These are phyloP conservation scores for Babesia ovis DNA, from an alignment of 169 alveolate species.

Conservation along the genomic window DNA sequence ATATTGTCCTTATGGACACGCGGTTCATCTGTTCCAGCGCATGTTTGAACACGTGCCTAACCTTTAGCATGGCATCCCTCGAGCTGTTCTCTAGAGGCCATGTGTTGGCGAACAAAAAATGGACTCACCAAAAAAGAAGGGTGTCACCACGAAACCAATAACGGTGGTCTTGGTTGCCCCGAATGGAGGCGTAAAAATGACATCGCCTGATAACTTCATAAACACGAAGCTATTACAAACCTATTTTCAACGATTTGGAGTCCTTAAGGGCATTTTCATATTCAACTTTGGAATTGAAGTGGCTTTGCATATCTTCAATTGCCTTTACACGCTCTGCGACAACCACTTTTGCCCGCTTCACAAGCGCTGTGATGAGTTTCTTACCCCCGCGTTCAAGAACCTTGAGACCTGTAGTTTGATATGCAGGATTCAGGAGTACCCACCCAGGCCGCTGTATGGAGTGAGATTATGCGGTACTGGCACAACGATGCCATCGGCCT, in stretches of 20 bases:
- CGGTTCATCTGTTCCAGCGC: slow-evolving; percentile 42
- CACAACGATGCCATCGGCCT: slow-evolving; percentile 53
- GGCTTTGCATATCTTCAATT: slow-evolving; percentile 22
- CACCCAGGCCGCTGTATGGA: slow-evolving; percentile 67
- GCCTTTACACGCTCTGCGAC: slow-evolving; percentile 54
- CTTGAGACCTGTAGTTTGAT: slow-evolving; percentile 20
- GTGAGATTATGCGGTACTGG: slow-evolving; percentile 66
- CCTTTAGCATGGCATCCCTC: slow-evolving; percentile 58
- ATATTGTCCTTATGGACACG: slow-evolving; percentile 34
- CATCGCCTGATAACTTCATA: slow-evolving; percentile 45
- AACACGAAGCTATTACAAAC: neutral
- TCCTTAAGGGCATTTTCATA: slow-evolving; percentile 26
- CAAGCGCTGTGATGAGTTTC: slow-evolving; percentile 54
- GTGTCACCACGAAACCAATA: slow-evolving; percentile 61
- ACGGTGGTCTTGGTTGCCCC: slow-evolving; percentile 50
- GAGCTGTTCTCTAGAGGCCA: slow-evolving; percentile 38
- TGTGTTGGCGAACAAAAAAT: neutral
- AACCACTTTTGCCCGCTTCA: slow-evolving; percentile 53
- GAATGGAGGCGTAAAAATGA: slow-evolving; percentile 60
- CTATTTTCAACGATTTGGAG: slow-evolving; percentile 36
- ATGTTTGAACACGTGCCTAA: slow-evolving; percentile 47
- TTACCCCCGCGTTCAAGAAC: slow-evolving; percentile 65
- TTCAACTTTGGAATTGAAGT: slow-evolving; percentile 16
- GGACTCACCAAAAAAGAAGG: slow-evolving; percentile 60
- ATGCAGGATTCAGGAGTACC: neutral